Conservation (phyloP, 2,329 filamentous ascomycete species). For the Colletotrichum cereale region DNA sequence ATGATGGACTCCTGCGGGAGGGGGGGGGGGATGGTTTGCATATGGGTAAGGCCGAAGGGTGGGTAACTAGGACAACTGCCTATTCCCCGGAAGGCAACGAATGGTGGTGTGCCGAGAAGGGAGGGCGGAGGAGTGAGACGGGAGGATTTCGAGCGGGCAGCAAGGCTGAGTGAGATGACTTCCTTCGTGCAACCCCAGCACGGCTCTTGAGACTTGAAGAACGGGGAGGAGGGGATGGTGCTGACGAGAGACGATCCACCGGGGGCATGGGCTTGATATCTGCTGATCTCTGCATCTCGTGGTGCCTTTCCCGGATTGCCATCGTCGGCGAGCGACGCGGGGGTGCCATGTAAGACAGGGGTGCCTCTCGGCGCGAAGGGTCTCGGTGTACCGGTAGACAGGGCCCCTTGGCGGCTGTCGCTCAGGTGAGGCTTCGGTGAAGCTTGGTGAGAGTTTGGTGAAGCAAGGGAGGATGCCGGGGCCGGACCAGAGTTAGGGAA, state of each 20-base stretch:
- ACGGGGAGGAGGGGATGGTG: not conserved
- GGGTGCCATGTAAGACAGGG: not conserved
- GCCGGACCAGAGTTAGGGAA: not conserved
- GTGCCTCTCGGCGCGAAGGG: not conserved
- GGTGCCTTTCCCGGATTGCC: not conserved
- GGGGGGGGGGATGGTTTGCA: constrained; percentile 1
- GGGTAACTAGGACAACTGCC: not conserved
- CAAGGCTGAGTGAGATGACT: constrained; percentile 6
- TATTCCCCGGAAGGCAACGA: not conserved
- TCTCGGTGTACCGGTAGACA: not conserved
- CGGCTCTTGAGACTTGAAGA: not conserved
- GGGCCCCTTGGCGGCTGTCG: not conserved
- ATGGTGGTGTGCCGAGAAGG: not conserved
- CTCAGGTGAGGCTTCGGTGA: not conserved
- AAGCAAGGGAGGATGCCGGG: not conserved
- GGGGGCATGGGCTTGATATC: not conserved
- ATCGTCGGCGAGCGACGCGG: not conserved
- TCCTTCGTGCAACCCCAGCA: not conserved
- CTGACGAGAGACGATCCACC: not conserved
- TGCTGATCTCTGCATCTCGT: not conserved
- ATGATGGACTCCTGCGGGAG: not conserved
- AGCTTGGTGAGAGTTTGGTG: too few relatives aligned
- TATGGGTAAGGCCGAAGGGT: not conserved
- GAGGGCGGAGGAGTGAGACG: not conserved
- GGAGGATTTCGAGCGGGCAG: not conserved